Conservation (phyloP, 2,329 filamentous ascomycete species). For the Penicillium corylophilum region DNA sequence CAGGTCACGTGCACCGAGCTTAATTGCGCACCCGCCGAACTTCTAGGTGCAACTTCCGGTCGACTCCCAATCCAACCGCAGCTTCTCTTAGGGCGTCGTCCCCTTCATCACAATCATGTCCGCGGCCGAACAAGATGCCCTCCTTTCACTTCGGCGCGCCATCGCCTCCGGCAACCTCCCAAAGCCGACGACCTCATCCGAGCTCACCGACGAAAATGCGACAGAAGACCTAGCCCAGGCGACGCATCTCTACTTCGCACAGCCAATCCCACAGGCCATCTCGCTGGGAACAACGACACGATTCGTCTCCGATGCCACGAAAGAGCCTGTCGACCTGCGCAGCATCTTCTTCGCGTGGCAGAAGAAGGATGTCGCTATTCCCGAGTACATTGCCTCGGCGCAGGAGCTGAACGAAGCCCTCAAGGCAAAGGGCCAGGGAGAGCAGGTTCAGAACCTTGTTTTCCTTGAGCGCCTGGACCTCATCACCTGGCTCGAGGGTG, state of each 20-base stretch:
- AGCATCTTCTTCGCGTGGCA: constrained; percentile 96
- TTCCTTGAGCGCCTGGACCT: constrained; percentile 91
- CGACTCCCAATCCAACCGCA: constrained; percentile 6
- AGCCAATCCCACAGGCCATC: constrained; percentile 61
- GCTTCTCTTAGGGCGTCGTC: constrained; percentile 20
- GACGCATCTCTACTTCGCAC: constrained; percentile 73
- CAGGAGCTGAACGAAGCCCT: constrained; percentile 79
- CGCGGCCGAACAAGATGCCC: constrained; percentile 66
- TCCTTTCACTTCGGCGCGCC: constrained; percentile 78
- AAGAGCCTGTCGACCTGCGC: constrained; percentile 75
- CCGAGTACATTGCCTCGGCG: constrained; percentile 85
- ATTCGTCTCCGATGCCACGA: constrained; percentile 72
- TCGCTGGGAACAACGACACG: constrained; percentile 74
- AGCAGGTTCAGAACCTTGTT: constrained; percentile 78
- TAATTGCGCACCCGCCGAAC: constrained; percentile 9
- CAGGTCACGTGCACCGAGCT: constrained; percentile 20
- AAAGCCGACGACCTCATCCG: constrained; percentile 69
- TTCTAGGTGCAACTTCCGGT: constrained; percentile 9
- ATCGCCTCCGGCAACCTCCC: constrained; percentile 71
- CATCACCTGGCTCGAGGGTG: constrained; percentile 89
- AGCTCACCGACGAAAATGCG: constrained; percentile 60
- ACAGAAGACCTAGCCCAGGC: constrained; percentile 68
- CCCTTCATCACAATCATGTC: constrained; percentile 50
- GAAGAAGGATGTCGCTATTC: constrained; percentile 85
- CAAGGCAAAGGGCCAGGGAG: constrained; percentile 42